phyloP scores from a whole-genome alignment of 768 basidiomycete genomes.

The Amanita phalloides region DNA sequence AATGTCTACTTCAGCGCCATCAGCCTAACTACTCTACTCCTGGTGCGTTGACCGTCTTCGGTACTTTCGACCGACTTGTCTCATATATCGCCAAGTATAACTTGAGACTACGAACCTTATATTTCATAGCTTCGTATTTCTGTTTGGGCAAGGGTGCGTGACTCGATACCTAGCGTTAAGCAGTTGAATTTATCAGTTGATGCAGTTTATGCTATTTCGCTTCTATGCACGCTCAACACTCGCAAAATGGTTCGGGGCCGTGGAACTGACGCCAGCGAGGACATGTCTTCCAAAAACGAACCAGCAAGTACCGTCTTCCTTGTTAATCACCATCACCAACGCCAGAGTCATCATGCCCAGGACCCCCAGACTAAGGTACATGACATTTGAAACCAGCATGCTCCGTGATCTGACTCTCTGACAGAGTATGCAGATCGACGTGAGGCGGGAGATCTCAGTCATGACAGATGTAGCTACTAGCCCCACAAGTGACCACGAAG shows the following conservation, averaged over 20 bases:
- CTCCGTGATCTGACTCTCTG: neutral
- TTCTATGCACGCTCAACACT: slow-evolving; percentile 42
- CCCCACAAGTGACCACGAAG: neutral
- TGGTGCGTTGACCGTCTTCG: slow-evolving; percentile 15
- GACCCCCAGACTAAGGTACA: slow-evolving; percentile 6
- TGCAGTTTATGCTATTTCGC: slow-evolving; percentile 31
- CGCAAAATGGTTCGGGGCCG: slow-evolving; percentile 37
- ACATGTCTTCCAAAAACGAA: slow-evolving; percentile 11
- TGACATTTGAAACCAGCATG: neutral
- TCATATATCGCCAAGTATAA: slow-evolving; percentile 32
- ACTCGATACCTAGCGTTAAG: neutral
- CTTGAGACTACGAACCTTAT: slow-evolving; percentile 35
- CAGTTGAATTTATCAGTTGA: neutral
- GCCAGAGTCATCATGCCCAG: slow-evolving; percentile 3
- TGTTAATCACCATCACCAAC: slow-evolving; percentile 13
- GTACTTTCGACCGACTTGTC: neutral
- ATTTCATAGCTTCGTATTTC: slow-evolving; percentile 50
- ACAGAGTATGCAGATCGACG: slow-evolving; percentile 21
- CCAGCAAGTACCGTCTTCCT: slow-evolving; percentile 12
- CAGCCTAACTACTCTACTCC: slow-evolving; percentile 27
- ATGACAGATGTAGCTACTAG: slow-evolving; percentile 13
- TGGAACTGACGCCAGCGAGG: slow-evolving; percentile 32
- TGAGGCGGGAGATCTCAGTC: slow-evolving; percentile 21
- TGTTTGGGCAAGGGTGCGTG: slow-evolving; percentile 46
- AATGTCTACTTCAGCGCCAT: slow-evolving; percentile 21